These are phyloP conservation scores for Adansonia rubrostipa DNA, from an alignment of 441 rosid species.

Conservation along the genomic window DNA sequence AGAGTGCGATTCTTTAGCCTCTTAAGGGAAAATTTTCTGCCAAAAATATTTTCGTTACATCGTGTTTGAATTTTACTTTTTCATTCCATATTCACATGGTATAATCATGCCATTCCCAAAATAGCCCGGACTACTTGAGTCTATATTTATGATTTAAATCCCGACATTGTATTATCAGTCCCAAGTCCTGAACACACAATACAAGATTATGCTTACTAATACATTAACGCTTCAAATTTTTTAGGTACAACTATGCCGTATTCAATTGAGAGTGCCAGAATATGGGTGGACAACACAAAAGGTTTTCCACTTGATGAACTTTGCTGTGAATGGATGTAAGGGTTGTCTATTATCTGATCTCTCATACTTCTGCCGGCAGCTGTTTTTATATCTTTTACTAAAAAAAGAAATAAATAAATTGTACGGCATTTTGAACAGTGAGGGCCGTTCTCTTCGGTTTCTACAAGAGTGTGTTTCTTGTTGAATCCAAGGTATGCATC, in stretches of 20 bases:
- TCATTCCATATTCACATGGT: too few species aligned
- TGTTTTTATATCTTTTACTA: slow-evolving; percentile 17
- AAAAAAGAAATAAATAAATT: not conserved
- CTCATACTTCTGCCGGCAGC: slow-evolving; percentile 8
- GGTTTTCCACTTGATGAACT: slow-evolving; percentile 85
- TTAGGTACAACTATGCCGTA: slow-evolving; percentile 71
- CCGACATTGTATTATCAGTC: too few species aligned
- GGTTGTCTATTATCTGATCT: not conserved
- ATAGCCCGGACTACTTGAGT: too few species aligned
- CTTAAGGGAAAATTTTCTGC: not conserved
- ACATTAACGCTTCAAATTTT: slow-evolving; percentile 11
- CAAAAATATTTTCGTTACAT: too few species aligned
- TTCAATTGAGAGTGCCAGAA: slow-evolving; percentile 77
- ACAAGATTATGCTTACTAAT: not conserved
- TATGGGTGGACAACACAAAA: slow-evolving; percentile 89
- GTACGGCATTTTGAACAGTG: slow-evolving; percentile 39
- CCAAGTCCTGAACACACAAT: not conserved
- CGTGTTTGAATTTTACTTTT: too few species aligned
- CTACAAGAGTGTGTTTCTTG: slow-evolving; percentile 53
- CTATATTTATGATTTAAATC: too few species aligned
- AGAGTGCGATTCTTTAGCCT: not conserved
- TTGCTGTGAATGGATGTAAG: slow-evolving; percentile 74
- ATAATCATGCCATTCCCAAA: too few species aligned
- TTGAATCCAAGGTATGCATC: slow-evolving; percentile 48
- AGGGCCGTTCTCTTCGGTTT: slow-evolving; percentile 59